These are phyloP conservation scores for Xylaria sp. DNA, from an alignment of 2,329 filamentous ascomycete genomes.

Conservation along the genomic window DNA sequence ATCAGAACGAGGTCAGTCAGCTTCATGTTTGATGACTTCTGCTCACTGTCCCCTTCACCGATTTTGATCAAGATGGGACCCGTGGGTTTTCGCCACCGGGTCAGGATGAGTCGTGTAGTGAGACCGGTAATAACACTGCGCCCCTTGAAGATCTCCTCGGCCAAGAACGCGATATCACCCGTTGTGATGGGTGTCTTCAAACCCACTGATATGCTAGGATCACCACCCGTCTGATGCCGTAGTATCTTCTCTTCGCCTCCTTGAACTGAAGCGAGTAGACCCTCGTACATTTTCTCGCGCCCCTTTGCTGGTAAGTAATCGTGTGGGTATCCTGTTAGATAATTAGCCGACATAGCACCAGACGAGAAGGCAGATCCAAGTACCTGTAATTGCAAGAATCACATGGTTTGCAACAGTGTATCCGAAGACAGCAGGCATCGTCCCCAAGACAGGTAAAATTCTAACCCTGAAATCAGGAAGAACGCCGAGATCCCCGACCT, in stretches of 20 bases:
- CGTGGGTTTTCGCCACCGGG: constrained; percentile 78
- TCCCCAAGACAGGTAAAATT: constrained; percentile 94
- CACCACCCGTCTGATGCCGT: constrained; percentile 58
- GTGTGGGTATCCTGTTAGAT: constrained; percentile 77
- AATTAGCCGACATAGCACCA: constrained; percentile 19
- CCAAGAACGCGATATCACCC: constrained; percentile 85
- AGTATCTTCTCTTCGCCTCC: constrained; percentile 81
- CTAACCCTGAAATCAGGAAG: constrained; percentile 92
- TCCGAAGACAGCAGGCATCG: constrained; percentile 97
- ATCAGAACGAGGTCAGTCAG: constrained; percentile 49
- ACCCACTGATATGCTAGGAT: constrained; percentile 67
- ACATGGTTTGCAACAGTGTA: constrained; percentile 92
- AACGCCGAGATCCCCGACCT: constrained; percentile 86
- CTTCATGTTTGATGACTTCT: constrained; percentile 76
- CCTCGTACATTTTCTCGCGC: constrained; percentile 91
- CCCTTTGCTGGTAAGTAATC: constrained; percentile 85
- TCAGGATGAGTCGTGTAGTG: constrained; percentile 79
- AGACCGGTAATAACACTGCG: constrained; percentile 86
- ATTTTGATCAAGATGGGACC: constrained; percentile 66
- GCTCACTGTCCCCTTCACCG: constrained; percentile 73
- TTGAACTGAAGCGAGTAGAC: constrained; percentile 79
- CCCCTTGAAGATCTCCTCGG: constrained; percentile 88
- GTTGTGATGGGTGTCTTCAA: constrained; percentile 81
- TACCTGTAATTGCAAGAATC: constrained; percentile 76
- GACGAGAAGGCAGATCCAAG: background rate